phyloP scores from a whole-genome alignment of 805 yeast species.

The Naumovozyma dairenensis region DNA sequence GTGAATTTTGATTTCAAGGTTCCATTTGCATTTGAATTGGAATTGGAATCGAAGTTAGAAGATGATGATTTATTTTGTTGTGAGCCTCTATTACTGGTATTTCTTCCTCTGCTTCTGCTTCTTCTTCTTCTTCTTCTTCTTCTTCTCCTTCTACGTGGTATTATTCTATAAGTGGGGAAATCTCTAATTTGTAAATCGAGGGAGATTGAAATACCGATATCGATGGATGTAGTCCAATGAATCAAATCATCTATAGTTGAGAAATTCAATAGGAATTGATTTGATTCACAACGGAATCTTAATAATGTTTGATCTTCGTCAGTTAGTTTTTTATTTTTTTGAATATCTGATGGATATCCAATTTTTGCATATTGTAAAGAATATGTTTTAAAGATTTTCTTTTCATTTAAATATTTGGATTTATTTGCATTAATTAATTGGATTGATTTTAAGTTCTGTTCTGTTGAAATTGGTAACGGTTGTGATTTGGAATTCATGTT shows the following conservation, averaged over 20 bases:
- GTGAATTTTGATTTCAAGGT: too few species aligned
- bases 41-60: background rate
- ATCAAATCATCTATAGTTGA: conserved; percentile 54
- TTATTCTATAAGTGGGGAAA: conserved; percentile 66
- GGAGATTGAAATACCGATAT: conserved; percentile 68
- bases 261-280: conserved; percentile 67
- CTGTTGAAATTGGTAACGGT: background rate
- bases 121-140: conserved; percentile 18
- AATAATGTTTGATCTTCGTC: conserved; percentile 46
- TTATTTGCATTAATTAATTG: conserved; percentile 9
- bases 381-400: conserved; percentile 45
- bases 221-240: conserved; percentile 65
- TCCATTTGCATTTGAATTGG: background rate
- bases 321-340: conserved; percentile 9
- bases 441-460: background rate
- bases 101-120: background rate
- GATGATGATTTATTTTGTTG: too few species aligned
- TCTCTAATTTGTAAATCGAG: conserved; percentile 65
- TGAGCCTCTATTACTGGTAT: background rate
- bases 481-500: background rate
- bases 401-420: conserved; percentile 22
- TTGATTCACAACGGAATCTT: conserved; percentile 69
- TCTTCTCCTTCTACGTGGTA: conserved; percentile 65
- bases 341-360: conserved; percentile 81
- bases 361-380: conserved; percentile 75